Conservation (phyloP, 2,329 filamentous ascomycete species). For the Colletotrichum caudatum region DNA sequence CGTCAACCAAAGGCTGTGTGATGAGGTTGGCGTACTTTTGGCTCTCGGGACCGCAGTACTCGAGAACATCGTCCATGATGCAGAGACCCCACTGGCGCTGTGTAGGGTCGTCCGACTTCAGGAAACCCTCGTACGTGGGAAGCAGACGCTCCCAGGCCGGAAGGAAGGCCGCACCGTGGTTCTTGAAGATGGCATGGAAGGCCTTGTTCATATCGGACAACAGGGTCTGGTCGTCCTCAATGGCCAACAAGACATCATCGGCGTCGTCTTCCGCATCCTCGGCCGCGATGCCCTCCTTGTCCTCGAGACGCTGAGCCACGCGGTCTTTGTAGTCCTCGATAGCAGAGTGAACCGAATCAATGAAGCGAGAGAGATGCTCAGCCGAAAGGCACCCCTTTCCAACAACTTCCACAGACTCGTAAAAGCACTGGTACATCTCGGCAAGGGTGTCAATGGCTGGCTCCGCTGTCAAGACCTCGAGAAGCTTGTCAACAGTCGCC, state of each 20-base stretch:
- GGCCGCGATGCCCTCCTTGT: conserved; percentile 77
- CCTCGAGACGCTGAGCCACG: conserved; percentile 85
- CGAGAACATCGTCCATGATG: conserved; percentile 97
- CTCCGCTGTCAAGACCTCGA: conserved; percentile 93
- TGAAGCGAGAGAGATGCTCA: conserved; percentile 87
- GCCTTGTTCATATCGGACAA: conserved; percentile 99
- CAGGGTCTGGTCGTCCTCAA: conserved; percentile 96
- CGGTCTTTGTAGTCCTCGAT: conserved; percentile 94
- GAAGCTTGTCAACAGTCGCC: conserved; percentile 86
- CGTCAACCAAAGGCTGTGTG: conserved; percentile 85
- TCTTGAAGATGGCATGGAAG: conserved; percentile 99
- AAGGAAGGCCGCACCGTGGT: conserved; percentile 87
- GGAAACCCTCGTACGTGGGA: conserved; percentile 86
- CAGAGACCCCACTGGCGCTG: conserved; percentile 99
- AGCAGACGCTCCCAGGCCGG: conserved; percentile 89
- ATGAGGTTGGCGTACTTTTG: conserved; percentile 90
- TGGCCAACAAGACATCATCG: conserved; percentile 87
- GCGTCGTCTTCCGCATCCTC: conserved; percentile 92
- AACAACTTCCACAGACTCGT: conserved; percentile 95
- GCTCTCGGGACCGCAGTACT: conserved; percentile 93
- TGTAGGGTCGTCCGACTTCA: conserved; percentile 83
- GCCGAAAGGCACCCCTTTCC: conserved; percentile 84
- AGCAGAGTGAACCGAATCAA: conserved; percentile 85
- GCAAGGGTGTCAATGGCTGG: conserved; percentile 95
- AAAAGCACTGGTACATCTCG: conserved; percentile 99